Evolutionary conservation across 352 stramenopile species (phyloP), one percentile per base, ranked within the genome.

Genomic region (Globisporangium acanthophoron): DNA sequence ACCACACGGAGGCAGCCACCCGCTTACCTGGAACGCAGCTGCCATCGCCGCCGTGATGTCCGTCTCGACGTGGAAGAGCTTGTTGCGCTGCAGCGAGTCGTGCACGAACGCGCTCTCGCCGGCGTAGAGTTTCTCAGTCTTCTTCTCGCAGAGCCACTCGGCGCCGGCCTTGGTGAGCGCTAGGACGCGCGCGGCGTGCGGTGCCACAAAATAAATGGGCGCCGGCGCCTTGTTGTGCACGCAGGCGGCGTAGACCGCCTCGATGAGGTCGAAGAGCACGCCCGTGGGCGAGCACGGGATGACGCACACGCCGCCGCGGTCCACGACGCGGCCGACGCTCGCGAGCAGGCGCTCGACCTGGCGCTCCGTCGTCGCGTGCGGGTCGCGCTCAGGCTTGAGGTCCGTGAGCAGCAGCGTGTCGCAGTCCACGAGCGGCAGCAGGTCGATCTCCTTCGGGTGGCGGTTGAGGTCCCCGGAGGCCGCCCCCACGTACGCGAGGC

Each of bases 141-240:
- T 92, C 61, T 92, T 92, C 57, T 95, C 76, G 55, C 81, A 92
- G 3, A 95, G 64, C 75, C 85, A 95, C 64, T 95, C 83, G 5
- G 85, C 71, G 3, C 80, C 85, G 5, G 62, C 33, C 35, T 88
- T 65, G 0, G 80, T 83, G 20, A 84, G 50, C 35, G 86, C 67
- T 50, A 92, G 66, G 1, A 85, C 62, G 6, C 71, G 65, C 16
- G 67, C 64, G 5, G 79, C 79, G 45, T 75, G 55, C 18, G 84
- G 64, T 16, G 81, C 88, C 16, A 93, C 68, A 44, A 93, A 74
- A 43, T 88, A 78, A 51, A 93, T 84, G 0, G 81, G 76, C 37
- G 78, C 64, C 21, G 73, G 67, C 13, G 82, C 71, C 27, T 81
- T 77, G 27, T 72, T 74, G 11, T 75, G 68, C 5, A 81, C 31